Evolutionary conservation across 2,329 filamentous ascomycete genomes (phyloP).

Genomic region (Stemphylium vesicarium): DNA sequence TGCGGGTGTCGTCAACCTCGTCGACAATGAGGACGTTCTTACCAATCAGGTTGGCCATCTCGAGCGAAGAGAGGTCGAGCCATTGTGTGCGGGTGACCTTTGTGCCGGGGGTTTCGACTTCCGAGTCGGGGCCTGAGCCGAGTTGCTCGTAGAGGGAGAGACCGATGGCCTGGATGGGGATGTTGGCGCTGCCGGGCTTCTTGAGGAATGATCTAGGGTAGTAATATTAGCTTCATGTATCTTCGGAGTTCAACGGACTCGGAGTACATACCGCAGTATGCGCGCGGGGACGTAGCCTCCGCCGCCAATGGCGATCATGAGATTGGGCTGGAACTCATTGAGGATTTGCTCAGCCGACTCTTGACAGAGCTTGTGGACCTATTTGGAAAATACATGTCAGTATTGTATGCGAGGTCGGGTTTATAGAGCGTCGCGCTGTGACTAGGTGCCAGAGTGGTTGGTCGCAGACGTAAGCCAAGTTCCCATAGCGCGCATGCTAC

Average conservation of each 20-base stretch:
- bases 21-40: constrained; percentile 93
- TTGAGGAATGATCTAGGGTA: constrained; percentile 81
- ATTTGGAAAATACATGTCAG: constrained; percentile 20
- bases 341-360: constrained; percentile 81
- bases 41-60: constrained; percentile 87
- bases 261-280: constrained; percentile 73
- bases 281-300: constrained; percentile 96
- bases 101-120: constrained; percentile 81
- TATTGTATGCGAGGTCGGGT: neutral
- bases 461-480: too few species aligned
- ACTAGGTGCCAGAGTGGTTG: neutral
- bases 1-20: constrained; percentile 94
- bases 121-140: constrained; percentile 61
- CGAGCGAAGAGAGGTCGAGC: constrained; percentile 86
- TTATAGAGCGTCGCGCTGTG: neutral
- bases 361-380: constrained; percentile 99
- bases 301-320: constrained; percentile 98
- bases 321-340: constrained; percentile 83
- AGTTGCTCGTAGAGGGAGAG: constrained; percentile 95
- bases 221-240: neutral
- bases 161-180: constrained; percentile 98
- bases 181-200: constrained; percentile 84
- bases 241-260: neutral
- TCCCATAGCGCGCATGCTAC: neutral
- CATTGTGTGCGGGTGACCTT: constrained; percentile 98